A percentile compares a stretch with the other conserved stretches of the same genome.
These are phyloP conservation scores for Daldinia eschscholtzii DNA, from an alignment of 2,329 filamentous ascomycete genomes.

Conservation along the genomic window DNA sequence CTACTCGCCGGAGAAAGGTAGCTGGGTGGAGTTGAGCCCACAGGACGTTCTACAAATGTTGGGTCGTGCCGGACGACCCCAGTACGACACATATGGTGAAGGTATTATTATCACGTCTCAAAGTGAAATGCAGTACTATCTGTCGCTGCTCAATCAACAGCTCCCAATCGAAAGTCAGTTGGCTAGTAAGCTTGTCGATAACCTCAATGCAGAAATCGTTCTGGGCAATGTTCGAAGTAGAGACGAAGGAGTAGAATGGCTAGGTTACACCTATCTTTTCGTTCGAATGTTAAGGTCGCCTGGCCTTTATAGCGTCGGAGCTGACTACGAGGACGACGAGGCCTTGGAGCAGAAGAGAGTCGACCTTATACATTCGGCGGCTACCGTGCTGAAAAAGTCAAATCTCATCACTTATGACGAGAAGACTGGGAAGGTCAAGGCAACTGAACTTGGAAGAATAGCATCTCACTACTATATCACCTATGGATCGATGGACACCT, in stretches of 20 bases:
- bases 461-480: constrained; percentile 99
- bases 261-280: constrained; percentile 97
- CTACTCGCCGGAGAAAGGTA: constrained; percentile 98
- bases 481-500: constrained; percentile 94
- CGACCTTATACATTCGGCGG: constrained; percentile 96
- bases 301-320: constrained; percentile 92
- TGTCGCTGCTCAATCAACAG: constrained; percentile 96
- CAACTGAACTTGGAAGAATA: constrained; percentile 94
- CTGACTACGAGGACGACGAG: constrained; percentile 94
- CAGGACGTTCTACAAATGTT: constrained; percentile 99
- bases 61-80: constrained; percentile 93
- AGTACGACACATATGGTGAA: constrained; percentile 97
- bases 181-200: constrained; percentile 92
- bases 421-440: constrained; percentile 87
- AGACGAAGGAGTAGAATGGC: constrained; percentile 98
- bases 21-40: constrained; percentile 96
- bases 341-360: constrained; percentile 95
- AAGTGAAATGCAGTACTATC: constrained; percentile 94
- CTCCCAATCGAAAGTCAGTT: constrained; percentile 97
- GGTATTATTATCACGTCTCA: constrained; percentile 99
- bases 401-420: constrained; percentile 96
- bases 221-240: constrained; percentile 91
- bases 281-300: constrained; percentile 97
- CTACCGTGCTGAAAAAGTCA: constrained; percentile 85
- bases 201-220: constrained; percentile 95